Conservation (phyloP, 176 grass and related monocot genomes). For the Triticum dicoccoides region DNA sequence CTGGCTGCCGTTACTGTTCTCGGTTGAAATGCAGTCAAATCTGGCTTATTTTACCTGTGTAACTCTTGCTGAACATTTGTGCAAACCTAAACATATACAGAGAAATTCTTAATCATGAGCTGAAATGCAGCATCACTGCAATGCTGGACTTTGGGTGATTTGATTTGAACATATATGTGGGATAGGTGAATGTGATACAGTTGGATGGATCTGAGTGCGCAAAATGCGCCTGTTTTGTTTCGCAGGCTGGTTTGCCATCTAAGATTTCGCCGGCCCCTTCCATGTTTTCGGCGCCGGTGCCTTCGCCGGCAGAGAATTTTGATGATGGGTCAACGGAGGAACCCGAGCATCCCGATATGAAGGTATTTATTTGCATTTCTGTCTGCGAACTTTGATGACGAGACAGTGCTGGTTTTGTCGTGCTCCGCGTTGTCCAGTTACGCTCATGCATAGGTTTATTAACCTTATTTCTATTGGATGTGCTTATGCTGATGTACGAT, state of each 20-base stretch:
- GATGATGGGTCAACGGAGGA: slow-evolving; percentile 62
- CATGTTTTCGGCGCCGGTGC: slow-evolving; percentile 27
- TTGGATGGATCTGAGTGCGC: not conserved
- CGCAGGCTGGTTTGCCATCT: slow-evolving; percentile 27
- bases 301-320: slow-evolving; percentile 43
- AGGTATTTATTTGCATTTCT: not conserved
- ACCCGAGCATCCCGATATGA: slow-evolving; percentile 16
- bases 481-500: not conserved
- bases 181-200: not conserved
- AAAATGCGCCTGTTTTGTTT: slow-evolving; percentile 1
- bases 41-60: not conserved
- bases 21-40: not conserved
- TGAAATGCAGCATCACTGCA: too few relatives aligned
- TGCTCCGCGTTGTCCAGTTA: not conserved
- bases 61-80: not conserved
- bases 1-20: not conserved
- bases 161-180: not conserved
- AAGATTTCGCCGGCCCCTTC: not conserved
- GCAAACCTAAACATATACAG: not conserved
- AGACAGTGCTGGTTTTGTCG: not conserved
- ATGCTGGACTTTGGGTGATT: not conserved
- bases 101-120: too few relatives aligned
- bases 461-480: too few relatives aligned
- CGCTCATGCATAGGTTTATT: not conserved
- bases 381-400: not conserved